Evolutionary conservation across 2,329 filamentous ascomycete species (phyloP).

Genomic region (Calonectria pseudoturangicola): DNA sequence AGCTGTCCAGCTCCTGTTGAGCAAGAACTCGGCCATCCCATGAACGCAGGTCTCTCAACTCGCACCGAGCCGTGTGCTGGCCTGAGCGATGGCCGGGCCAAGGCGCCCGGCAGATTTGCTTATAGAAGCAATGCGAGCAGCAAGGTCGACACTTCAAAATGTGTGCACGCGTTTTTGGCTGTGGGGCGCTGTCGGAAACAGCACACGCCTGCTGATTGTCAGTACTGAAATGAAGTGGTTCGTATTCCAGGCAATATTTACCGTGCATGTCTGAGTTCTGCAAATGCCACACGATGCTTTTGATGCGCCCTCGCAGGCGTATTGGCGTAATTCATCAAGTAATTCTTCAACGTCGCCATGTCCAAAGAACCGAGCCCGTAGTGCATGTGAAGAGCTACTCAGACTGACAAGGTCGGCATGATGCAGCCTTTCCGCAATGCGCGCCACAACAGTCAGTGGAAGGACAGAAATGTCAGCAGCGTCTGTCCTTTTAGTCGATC

Average conservation of each 20-base stretch:
- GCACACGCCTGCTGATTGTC: constrained; percentile 1
- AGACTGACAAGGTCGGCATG: constrained; percentile 9
- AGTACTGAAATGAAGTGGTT: not conserved
- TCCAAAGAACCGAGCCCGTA: not conserved
- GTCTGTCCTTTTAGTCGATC: not conserved
- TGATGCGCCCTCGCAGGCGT: constrained; percentile 1
- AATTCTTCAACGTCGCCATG: not conserved
- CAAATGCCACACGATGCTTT: constrained; percentile 4
- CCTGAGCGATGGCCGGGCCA: not conserved
- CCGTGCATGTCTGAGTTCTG: constrained; percentile 5
- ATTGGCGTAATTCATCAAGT: not conserved
- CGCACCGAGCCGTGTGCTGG: not conserved
- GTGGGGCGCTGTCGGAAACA: too few relatives aligned
- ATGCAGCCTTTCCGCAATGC: constrained; percentile 6
- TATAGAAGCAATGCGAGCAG: constrained; percentile 14
- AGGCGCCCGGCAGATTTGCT: not conserved
- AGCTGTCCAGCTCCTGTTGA: not conserved
- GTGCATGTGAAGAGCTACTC: not conserved
- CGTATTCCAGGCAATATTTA: not conserved
- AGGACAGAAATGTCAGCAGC: not conserved
- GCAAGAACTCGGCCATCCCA: not conserved
- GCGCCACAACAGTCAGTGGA: not conserved
- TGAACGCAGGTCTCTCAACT: not conserved
- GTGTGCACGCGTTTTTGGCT: not conserved
- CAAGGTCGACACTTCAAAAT: constrained; percentile 1